Evolutionary conservation across 2,329 filamentous ascomycete genomes (phyloP), one percentile per base, ranked within the genome.

Genomic region (Xylariaceae sp.): DNA sequence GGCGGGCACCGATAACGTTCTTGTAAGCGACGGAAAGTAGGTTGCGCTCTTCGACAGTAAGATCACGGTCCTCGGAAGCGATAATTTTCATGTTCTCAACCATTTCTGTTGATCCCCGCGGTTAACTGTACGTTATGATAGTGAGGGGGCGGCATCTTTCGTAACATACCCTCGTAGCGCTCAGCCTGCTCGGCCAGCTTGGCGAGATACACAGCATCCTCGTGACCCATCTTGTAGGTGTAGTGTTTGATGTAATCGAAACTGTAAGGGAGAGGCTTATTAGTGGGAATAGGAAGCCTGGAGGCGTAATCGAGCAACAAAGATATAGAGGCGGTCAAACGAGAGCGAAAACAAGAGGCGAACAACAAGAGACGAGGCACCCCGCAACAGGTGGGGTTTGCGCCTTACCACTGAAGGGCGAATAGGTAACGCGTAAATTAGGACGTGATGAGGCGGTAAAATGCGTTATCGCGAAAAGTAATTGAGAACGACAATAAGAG

Each of bases 171-270:
- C 83, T 99, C 94, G 80, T 99, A 99, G 76, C 94, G 92, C 87
- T 99, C 94, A 77, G 94, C 94, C 86, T 99, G 94, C 87, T 99
- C 94, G 74, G 94, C 94, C 77, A 99, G 89, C 91, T 97, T 97
- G 80, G 94, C 94, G 76, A 97, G 88, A 79, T 97, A 97, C 73
- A 99, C 94, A 71, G 91, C 92, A 81, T 97, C 91, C 85, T 97
- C 92, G 84, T 96, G 90, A 85, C 89, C 91, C 92, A 97, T 97
- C 81, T 81, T 91, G 81, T 74, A 76, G 73, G 67, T 69, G 56
- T 60, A 53, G 49, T 54, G 57, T 48, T 59, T 46, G 53, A 51
- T 55, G 44, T 47, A 50, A 56, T 56, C 55, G 52, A 51, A 50
- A 61, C 60, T 60, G 56, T n/a, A 47, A 47, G 37, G 44, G n/a